phyloP scores from a whole-genome alignment of 495 filamentous ascomycete genomes.

The Hypoxylon trugodes region DNA sequence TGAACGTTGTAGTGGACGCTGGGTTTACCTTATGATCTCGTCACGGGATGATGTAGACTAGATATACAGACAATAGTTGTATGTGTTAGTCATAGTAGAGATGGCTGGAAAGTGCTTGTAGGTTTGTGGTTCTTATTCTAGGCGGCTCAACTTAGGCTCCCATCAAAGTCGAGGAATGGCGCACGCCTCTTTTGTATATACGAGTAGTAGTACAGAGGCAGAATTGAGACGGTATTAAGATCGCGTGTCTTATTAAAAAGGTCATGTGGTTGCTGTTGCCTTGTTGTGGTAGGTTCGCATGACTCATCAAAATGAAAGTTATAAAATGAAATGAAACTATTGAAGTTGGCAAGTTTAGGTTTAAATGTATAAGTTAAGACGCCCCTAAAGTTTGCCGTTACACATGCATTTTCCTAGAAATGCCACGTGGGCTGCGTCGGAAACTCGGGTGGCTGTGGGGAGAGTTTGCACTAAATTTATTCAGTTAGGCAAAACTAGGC shows the following conservation, averaged over 20 bases:
- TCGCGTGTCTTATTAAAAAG: no score
- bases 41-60: not conserved
- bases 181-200: not conserved
- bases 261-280: no score
- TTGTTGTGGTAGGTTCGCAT: no score
- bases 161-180: no score
- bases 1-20: slow-evolving; percentile 55
- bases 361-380: slow-evolving; percentile 6
- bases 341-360: slow-evolving; percentile 1
- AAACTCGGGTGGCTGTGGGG: slow-evolving; percentile 18
- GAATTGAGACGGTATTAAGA: no score
- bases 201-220: no score
- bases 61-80: not conserved
- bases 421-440: no score
- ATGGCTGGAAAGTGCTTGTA: not conserved
- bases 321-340: not conserved
- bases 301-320: no score
- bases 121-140: not conserved
- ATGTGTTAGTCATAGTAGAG: not conserved
- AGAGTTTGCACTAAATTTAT: not conserved
- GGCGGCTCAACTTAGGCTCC: no score
- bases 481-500: slow-evolving; percentile 13
- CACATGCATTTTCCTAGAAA: slow-evolving; percentile 2
- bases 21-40: slow-evolving; percentile 44
- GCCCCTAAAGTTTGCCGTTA: not conserved